Conservation (phyloP, 148 eudicot genomes). For the Selenicereus undatus region DNA sequence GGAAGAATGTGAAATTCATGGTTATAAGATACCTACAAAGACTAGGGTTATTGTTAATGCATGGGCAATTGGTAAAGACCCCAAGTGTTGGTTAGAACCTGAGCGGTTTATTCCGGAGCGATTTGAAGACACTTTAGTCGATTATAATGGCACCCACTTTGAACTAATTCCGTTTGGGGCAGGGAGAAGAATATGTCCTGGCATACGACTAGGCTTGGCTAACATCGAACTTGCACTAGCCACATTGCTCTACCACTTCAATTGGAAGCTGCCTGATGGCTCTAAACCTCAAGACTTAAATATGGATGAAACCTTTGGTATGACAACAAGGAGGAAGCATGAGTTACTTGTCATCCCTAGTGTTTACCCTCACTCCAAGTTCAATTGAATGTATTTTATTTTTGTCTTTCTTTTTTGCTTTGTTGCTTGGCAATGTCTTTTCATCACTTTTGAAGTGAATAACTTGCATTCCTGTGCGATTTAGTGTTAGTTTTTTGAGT, state of each 20-base stretch:
- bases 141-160: conserved; percentile 14
- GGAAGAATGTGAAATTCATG: background rate
- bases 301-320: background rate
- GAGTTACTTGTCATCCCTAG: background rate
- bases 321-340: background rate
- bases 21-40: background rate
- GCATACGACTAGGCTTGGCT: conserved; percentile 19
- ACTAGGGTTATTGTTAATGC: conserved; percentile 14
- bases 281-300: background rate
- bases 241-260: conserved; percentile 14
- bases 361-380: background rate
- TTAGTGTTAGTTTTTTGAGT: too few species aligned
- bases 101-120: conserved; percentile 22
- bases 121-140: conserved; percentile 7
- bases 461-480: too few species aligned
- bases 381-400: too few species aligned
- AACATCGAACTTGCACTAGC: conserved; percentile 15
- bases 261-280: conserved; percentile 23
- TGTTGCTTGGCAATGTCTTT: too few species aligned
- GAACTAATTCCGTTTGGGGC: conserved; percentile 24
- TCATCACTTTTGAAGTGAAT: too few species aligned
- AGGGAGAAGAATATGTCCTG: conserved; percentile 27
- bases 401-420: too few species aligned
- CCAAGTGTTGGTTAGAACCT: conserved; percentile 15
- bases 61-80: conserved; percentile 25